Evolutionary conservation across 345 rosid species (phyloP).

Genomic region (Kandelia obovata): DNA sequence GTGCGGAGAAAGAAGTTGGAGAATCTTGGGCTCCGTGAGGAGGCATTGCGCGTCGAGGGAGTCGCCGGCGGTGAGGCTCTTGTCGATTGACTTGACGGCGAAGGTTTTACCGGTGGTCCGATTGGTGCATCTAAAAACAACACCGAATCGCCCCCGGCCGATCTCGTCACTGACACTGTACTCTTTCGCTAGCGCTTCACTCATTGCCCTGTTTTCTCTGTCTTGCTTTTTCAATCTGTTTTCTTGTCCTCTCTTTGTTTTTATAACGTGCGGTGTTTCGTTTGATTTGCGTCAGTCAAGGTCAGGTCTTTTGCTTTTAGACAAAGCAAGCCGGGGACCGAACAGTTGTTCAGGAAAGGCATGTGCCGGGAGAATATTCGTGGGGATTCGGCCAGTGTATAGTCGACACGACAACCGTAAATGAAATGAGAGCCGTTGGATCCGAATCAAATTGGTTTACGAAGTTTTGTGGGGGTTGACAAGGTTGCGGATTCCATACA

Average conservation of each 20-base stretch:
- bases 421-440: slow-evolving; percentile 14
- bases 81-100: slow-evolving; percentile 73
- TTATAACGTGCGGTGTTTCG: not conserved
- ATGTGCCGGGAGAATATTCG: slow-evolving; percentile 34
- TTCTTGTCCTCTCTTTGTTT: not conserved
- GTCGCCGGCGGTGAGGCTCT: slow-evolving; percentile 52
- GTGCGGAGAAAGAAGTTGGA: slow-evolving; percentile 58
- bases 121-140: slow-evolving; percentile 56
- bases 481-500: slow-evolving; percentile 19
- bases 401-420: not conserved
- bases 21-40: slow-evolving; percentile 63
- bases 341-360: not conserved
- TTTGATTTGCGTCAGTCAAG: not conserved
- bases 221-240: not conserved
- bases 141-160: slow-evolving; percentile 75
- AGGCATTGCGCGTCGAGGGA: slow-evolving; percentile 64
- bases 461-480: too few relatives aligned
- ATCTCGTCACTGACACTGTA: slow-evolving; percentile 65
- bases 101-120: slow-evolving; percentile 37
- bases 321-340: too few relatives aligned
- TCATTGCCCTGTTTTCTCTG: slow-evolving; percentile 32
- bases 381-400: too few relatives aligned
- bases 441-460: not conserved
- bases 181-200: slow-evolving; percentile 38
- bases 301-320: not conserved